Base-by-base conservation (phyloP, 176 grass and related monocot species). In the Pontederia paniculata region DNA sequence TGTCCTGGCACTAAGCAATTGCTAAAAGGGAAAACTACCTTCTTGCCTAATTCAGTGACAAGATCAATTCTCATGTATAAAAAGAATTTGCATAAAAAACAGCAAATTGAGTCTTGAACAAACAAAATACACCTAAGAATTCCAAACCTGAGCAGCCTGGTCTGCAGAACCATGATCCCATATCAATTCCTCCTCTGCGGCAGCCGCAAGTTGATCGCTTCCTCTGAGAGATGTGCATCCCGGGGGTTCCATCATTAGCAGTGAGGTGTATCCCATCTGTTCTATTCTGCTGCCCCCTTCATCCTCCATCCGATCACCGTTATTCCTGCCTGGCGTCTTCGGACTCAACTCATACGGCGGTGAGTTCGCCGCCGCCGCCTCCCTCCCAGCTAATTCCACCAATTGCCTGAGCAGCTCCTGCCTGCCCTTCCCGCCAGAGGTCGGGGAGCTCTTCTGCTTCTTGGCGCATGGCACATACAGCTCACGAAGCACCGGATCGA, bases 391-490 rank as follows among this genome's bases (percentile, higher is more conserved):
- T 47, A 65, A 50, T 47, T 65, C 62, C 21, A 37, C 46, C 62
- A 65, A n/a, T 22, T 65, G 62, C 22, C 45, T 50, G 8, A 65
- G 14, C 16, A 65, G 9, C 16, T 46, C 62, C 14, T 50, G 62
- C 14, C 46, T 51, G 22, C 62, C 62, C 46, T 50, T 65, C 23
- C 46, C 62, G 44, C 57, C 12, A 4, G 41, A 10, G 9, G 28
- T 17, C 37, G n/a, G 18, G 9, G 15, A 44, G 46, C 46, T 19
- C 46, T 65, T 49, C 46, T 65, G 62, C 10, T 16, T 49, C 62
- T 65, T 50, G 9, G 62, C 2, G n/a, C 62, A 65, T 10, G 62
- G 62, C 5, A 65, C 62, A 9, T 65, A 50, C 9, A 65, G 62
- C 8, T 51, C 47, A 8, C 9, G 23, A 22, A 65, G 12, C 22